A percentile compares a stretch with the other conserved stretches of the same genome.
phyloP scores from a whole-genome alignment of 768 basidiomycete genomes.

The Chalciporus piperatus region DNA sequence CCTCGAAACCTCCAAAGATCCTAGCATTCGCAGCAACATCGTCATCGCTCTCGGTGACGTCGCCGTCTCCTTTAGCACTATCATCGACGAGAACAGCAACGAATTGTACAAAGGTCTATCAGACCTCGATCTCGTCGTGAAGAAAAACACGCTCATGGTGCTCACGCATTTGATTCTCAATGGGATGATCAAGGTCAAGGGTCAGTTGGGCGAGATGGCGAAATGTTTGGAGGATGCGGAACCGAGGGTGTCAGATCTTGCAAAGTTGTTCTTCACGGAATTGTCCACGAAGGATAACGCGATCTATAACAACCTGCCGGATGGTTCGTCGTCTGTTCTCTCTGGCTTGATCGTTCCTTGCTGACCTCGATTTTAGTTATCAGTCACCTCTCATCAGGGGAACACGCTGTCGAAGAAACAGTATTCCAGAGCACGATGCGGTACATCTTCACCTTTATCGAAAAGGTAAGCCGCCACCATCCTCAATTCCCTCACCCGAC shows the following conservation, averaged over 20 bases:
- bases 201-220: constrained; percentile 99
- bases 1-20: constrained; percentile 86
- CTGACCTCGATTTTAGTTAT: constrained; percentile 58
- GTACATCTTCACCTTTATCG: constrained; percentile 95
- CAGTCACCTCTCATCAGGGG: constrained; percentile 88
- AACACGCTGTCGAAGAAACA: constrained; percentile 90
- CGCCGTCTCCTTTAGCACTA: constrained; percentile 95
- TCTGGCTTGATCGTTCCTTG: not conserved
- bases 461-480: constrained; percentile 61
- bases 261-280: constrained; percentile 97
- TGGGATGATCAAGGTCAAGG: constrained; percentile 99
- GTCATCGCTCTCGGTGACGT: constrained; percentile 98
- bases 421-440: constrained; percentile 89
- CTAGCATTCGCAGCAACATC: constrained; percentile 91
- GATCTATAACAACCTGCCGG: constrained; percentile 97
- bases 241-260: constrained; percentile 82
- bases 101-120: constrained; percentile 93
- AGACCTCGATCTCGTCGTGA: constrained; percentile 83
- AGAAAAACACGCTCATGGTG: constrained; percentile 99
- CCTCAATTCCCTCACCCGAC: not conserved
- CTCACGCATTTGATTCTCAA: constrained; percentile 95
- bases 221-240: constrained; percentile 96
- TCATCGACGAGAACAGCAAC: constrained; percentile 96
- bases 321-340: constrained; percentile 42
- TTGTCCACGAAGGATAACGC: constrained; percentile 97